Evolutionary conservation across 176 grass and related monocot species (phyloP).

Genomic region (Oryza meridionalis): DNA sequence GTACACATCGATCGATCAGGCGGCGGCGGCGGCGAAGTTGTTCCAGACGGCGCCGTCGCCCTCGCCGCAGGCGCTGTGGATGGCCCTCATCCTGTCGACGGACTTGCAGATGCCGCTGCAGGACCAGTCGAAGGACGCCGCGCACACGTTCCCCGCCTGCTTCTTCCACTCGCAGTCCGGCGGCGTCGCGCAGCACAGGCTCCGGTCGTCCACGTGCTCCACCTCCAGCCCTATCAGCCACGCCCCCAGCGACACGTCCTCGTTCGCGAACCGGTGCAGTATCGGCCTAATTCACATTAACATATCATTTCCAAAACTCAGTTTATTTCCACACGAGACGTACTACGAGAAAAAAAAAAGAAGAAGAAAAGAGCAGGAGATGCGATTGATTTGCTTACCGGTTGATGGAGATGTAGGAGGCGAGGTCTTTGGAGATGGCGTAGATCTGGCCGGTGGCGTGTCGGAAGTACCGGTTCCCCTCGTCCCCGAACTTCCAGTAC

Average conservation of each 20-base stretch:
- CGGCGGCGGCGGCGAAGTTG: constrained; percentile 34
- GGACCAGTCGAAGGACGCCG: constrained; percentile 64
- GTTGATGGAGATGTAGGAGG: constrained; percentile 79
- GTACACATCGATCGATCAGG: background rate
- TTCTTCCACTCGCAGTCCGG: constrained; percentile 71
- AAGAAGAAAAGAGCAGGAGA: too few species aligned
- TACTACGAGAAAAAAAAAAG: too few species aligned
- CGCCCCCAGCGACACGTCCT: constrained; percentile 80
- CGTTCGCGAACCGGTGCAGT: constrained; percentile 84
- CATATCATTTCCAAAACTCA: too few species aligned
- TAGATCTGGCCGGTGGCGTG: constrained; percentile 84
- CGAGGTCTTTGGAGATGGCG: constrained; percentile 79
- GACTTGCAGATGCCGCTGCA: constrained; percentile 68
- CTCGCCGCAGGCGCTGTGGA: constrained; percentile 64
- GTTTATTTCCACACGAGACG: too few species aligned
- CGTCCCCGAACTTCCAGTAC: constrained; percentile 87
- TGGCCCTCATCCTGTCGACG: constrained; percentile 61
- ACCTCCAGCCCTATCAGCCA: constrained; percentile 89
- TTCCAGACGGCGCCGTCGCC: constrained; percentile 44
- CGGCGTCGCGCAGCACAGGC: constrained; percentile 80
- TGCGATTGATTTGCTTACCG: constrained; percentile 44
- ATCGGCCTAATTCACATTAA: constrained; percentile 57
- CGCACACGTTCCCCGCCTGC: constrained; percentile 61
- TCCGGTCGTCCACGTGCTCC: constrained; percentile 79
- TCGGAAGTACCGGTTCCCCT: constrained; percentile 79